Evolutionary conservation across 2,329 filamentous ascomycete genomes (phyloP), one percentile per base, ranked within the genome.

Genomic region (Botryotinia narcissicola): DNA sequence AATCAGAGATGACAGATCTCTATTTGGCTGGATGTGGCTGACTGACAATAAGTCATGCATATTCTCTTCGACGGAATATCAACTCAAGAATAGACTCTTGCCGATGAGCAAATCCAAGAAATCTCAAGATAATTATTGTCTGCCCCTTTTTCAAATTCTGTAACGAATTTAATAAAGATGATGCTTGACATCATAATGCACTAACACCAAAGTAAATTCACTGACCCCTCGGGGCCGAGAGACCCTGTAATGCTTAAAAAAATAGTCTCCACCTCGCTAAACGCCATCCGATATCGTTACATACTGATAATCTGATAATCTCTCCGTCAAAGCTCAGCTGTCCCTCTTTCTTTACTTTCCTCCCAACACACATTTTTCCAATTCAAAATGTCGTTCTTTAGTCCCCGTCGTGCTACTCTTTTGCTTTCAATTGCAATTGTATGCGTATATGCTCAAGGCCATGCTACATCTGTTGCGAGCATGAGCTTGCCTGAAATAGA

Each of bases 401-500:
- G 22, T 57, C 70, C 70, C 14, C 70, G 70, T 48, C 60, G 57
- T 67, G 46, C 18, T 6, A 46, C 62, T 54, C 70, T 80, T 29
- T 71, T 81, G 51, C 75, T 80, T 18, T 73, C 74, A 42, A 59
- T 79, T 37, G 76, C 75, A 62, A 66, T 76, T n/a, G 76, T 69
- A 18, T 78, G 74, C 54, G 77, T 80, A 20, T 77, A 77, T 70
- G 79, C 79, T 29, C 77, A 80, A 62, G 79, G 80, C 61, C 77
- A 78, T 76, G 76, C 76, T 10, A 71, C 76, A 4, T 78, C 77
- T 40, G 75, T 81, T 70, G 80, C 79, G 20, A 73, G 77, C 18
- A 78, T 91, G 80, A 89, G 86, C 78, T 82, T 93, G 54, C 87
- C 89, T 32, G 88, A 92, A 81, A 88, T 97, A 63, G 92, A 94